phyloP scores from a whole-genome alignment of 2,329 filamentous ascomycete species.

The Sphaceloma murrayae region DNA sequence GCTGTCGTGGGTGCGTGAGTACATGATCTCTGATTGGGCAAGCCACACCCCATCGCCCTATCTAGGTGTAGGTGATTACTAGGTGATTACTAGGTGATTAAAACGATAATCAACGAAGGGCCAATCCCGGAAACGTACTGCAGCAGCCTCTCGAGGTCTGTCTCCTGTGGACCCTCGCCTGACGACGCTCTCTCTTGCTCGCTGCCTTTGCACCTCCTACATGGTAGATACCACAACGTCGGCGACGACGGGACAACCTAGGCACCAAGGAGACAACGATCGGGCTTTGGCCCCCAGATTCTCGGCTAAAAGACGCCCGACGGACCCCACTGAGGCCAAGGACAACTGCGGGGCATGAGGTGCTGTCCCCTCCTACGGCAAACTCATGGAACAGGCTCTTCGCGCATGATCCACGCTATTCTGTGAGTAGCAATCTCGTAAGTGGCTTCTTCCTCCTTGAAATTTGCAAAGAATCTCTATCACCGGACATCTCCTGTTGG shows the following conservation, averaged over 20 bases:
- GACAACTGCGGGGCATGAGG: slow-evolving; percentile 10
- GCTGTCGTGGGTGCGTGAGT: too few species aligned
- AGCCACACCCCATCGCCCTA: slow-evolving; percentile 2
- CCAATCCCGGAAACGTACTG: too few species aligned
- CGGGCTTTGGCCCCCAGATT: slow-evolving; percentile 5
- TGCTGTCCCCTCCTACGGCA: background rate
- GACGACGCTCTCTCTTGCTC: background rate
- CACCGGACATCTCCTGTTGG: too few species aligned
- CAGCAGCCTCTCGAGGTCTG: too few species aligned
- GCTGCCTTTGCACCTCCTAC: background rate
- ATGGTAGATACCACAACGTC: too few species aligned
- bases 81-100: too few species aligned
- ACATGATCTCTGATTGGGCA: slow-evolving; percentile 14
- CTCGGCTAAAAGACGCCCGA: slow-evolving; percentile 10
- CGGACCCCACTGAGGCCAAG: background rate
- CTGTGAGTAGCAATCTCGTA: too few species aligned
- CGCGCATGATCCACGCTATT: background rate
- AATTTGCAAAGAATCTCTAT: too few species aligned
- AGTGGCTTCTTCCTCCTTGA: too few species aligned
- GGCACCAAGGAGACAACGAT: background rate
- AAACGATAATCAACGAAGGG: too few species aligned
- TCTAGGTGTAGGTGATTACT: too few species aligned
- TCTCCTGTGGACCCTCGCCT: too few species aligned
- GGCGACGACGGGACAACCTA: background rate
- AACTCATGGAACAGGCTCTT: slow-evolving; percentile 3